Evolutionary conservation across 129 eudicot genomes (phyloP).

Genomic region (Saposhnikovia divaricata): DNA sequence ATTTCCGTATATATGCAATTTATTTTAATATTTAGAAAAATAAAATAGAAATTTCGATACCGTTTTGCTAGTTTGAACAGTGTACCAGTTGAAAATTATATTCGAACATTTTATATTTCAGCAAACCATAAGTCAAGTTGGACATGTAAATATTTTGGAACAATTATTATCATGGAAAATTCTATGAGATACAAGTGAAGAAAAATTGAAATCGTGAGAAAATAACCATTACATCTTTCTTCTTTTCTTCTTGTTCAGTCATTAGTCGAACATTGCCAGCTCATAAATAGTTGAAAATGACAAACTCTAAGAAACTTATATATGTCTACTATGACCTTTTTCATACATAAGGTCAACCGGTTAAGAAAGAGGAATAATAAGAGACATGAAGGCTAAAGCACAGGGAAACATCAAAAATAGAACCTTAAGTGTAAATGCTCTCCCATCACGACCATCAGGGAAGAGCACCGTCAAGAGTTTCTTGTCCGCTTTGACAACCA

Average conservation of each 20-base stretch:
- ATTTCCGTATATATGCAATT: background rate
- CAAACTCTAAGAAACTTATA: background rate
- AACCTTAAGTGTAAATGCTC: slow-evolving; percentile 97
- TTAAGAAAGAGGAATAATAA: background rate
- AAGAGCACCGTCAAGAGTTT: slow-evolving; percentile 81
- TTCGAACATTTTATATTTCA: background rate
- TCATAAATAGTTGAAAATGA: background rate
- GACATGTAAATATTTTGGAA: background rate
- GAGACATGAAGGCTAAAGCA: background rate
- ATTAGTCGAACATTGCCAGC: background rate
- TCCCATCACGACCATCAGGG: slow-evolving; percentile 93
- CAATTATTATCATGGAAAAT: background rate
- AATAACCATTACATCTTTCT: background rate
- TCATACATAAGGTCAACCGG: background rate
- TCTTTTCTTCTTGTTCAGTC: background rate
- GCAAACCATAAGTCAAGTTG: background rate
- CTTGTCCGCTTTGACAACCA: slow-evolving; percentile 89
- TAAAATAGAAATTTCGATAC: background rate
- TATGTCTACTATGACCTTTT: background rate
- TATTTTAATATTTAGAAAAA: background rate
- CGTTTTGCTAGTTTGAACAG: background rate
- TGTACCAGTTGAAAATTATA: background rate
- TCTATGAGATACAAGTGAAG: background rate
- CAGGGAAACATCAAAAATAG: background rate
- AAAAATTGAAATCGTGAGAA: background rate